phyloP scores from a whole-genome alignment of 1,284 basidiomycete genomes.

The Sporisorium graminicola region DNA sequence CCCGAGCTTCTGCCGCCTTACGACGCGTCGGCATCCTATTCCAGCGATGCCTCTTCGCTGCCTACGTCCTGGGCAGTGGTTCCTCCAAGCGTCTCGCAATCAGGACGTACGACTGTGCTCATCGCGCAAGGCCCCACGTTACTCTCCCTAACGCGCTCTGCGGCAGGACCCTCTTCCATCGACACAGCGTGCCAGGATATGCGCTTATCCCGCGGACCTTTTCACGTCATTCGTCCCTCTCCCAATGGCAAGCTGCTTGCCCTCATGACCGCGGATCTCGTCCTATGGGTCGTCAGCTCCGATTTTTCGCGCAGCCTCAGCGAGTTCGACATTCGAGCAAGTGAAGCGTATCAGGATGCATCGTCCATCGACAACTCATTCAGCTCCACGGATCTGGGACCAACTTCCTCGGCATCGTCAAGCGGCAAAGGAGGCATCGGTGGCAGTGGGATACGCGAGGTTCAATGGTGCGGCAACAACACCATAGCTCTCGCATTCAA shows the following conservation, averaged over 20 bases:
- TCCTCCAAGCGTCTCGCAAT: constrained; percentile 33
- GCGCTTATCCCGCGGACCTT: constrained; percentile 88
- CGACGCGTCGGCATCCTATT: constrained; percentile 11
- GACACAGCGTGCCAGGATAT: constrained; percentile 53
- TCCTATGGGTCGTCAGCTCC: constrained; percentile 91
- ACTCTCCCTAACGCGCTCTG: constrained; percentile 46
- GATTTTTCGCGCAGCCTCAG: constrained; percentile 91
- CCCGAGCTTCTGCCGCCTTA: constrained; percentile 38
- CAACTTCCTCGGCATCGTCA: not conserved
- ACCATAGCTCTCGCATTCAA: constrained; percentile 89
- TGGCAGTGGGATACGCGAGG: constrained; percentile 52
- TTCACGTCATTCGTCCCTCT: constrained; percentile 85
- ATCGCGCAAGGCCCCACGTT: constrained; percentile 41
- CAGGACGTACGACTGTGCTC: constrained; percentile 44
- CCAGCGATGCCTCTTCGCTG: constrained; percentile 2
- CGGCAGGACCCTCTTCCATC: constrained; percentile 39
- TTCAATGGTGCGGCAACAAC: constrained; percentile 97
- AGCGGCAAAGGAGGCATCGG: constrained; percentile 49
- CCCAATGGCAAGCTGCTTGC: constrained; percentile 94
- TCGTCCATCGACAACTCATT: constrained; percentile 36
- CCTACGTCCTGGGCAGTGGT: constrained; percentile 52
- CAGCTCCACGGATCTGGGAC: constrained; percentile 8
- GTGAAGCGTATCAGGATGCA: constrained; percentile 51
- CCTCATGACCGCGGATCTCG: constrained; percentile 79
- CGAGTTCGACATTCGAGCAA: constrained; percentile 75